Conservation (phyloP, 2,329 filamentous ascomycete genomes). For the Diaporthe australafricana region DNA sequence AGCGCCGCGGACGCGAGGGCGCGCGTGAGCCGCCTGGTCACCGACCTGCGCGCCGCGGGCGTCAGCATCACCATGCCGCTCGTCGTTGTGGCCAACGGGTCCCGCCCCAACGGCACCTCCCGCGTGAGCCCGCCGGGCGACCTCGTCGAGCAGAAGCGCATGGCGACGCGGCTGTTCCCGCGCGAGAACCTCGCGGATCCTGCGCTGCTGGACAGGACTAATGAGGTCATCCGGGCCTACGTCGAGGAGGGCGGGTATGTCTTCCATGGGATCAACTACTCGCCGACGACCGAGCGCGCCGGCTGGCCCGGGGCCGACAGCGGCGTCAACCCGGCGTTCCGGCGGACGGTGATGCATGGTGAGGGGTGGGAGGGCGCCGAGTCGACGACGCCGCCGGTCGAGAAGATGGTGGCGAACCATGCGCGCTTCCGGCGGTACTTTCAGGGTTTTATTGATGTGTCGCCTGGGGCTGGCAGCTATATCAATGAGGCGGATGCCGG, state of each 20-base stretch:
- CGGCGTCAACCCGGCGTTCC: conserved; percentile 62
- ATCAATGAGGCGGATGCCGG: conserved; percentile 53
- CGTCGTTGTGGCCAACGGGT: neutral
- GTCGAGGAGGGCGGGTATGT: conserved; percentile 50
- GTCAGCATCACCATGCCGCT: neutral
- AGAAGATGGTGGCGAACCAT: conserved; percentile 39
- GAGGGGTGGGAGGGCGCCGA: conserved; percentile 44
- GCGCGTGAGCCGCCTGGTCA: neutral
- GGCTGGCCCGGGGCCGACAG: conserved; percentile 46
- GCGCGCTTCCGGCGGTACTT: conserved; percentile 38
- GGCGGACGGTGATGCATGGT: conserved; percentile 53
- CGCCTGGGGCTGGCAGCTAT: conserved; percentile 46
- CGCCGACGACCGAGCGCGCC: conserved; percentile 40
- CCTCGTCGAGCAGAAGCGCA: conserved; percentile 5
- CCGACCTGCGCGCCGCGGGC: conserved; percentile 5
- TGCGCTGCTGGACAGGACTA: conserved; percentile 42
- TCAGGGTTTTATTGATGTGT: conserved; percentile 42
- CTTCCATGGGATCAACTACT: conserved; percentile 50
- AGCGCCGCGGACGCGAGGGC: neutral
- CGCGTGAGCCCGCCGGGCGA: neutral
- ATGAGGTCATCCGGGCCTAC: conserved; percentile 45
- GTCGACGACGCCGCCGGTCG: conserved; percentile 1
- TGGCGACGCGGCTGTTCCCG: conserved; percentile 51
- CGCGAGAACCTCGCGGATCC: conserved; percentile 45
- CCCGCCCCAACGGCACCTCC: neutral